Evolutionary conservation across 768 basidiomycete genomes (phyloP).

Genomic region (Hirschioporus abietinus): DNA sequence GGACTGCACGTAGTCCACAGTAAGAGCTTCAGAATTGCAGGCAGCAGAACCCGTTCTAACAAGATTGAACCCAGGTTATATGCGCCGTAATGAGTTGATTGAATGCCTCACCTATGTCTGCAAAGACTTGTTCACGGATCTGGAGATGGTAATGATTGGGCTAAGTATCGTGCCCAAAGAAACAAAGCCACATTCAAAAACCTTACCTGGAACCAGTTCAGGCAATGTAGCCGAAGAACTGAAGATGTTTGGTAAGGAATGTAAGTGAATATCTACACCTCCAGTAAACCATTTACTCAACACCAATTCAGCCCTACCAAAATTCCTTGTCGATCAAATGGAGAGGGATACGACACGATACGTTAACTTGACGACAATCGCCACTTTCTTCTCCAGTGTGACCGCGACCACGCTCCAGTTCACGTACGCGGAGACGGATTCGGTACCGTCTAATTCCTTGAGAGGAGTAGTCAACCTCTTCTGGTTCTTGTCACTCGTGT

Average conservation of each 20-base stretch:
- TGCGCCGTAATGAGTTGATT: too few relatives aligned
- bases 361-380: not conserved
- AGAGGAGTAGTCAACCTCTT: not conserved
- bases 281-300: too few relatives aligned
- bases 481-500: not conserved
- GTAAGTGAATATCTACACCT: not conserved
- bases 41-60: too few relatives aligned
- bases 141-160: not conserved
- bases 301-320: not conserved
- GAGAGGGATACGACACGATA: not conserved
- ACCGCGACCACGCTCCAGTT: not conserved
- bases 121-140: too few relatives aligned
- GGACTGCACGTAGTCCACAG: too few relatives aligned
- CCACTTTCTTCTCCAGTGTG: not conserved
- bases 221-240: not conserved
- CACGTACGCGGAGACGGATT: not conserved
- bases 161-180: too few relatives aligned
- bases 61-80: too few relatives aligned
- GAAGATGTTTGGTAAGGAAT: not conserved
- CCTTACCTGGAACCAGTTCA: not conserved
- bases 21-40: too few relatives aligned
- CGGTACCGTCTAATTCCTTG: not conserved
- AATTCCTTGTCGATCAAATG: not conserved
- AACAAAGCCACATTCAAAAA: too few relatives aligned
- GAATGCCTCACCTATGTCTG: too few relatives aligned